Evolutionary conservation across 768 basidiomycete genomes (phyloP).

Genomic region (Butyriboletus loyo): DNA sequence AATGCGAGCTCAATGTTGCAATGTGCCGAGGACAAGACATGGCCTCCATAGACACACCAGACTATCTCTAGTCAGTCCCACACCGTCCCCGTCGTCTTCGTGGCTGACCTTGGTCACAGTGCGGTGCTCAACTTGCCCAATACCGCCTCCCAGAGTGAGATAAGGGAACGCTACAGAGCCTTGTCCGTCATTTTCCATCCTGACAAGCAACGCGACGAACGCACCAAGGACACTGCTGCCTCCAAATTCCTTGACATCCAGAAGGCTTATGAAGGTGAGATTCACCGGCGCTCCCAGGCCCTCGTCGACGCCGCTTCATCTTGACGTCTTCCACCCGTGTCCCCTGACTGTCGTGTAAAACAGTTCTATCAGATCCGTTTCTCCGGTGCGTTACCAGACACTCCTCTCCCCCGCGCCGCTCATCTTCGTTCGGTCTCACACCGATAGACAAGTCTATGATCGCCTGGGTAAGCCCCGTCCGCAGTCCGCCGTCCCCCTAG

Average conservation of each 20-base stretch:
- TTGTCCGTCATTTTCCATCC: constrained; percentile 82
- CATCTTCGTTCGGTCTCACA: constrained; percentile 7
- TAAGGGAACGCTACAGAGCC: constrained; percentile 68
- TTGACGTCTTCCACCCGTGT: neutral
- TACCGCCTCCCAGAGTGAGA: constrained; percentile 62
- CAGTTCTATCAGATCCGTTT: constrained; percentile 72
- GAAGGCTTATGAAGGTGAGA: constrained; percentile 75
- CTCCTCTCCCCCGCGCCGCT: constrained; percentile 3
- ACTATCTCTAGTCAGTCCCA: constrained; percentile 31
- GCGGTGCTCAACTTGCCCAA: constrained; percentile 68
- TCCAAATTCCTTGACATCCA: constrained; percentile 73
- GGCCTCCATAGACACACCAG: constrained; percentile 8
- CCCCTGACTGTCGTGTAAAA: constrained; percentile 17
- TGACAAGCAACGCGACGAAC: constrained; percentile 70
- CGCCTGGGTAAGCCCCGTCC: constrained; percentile 48
- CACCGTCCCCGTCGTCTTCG: neutral
- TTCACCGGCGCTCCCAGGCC: neutral
- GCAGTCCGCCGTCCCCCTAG: constrained; percentile 2
- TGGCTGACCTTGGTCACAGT: constrained; percentile 24
- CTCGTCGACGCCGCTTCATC: neutral
- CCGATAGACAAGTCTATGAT: constrained; percentile 68
- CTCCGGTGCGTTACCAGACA: constrained; percentile 46
- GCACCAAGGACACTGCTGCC: constrained; percentile 55
- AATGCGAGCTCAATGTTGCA: neutral
- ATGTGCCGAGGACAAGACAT: neutral